Evolutionary conservation across 1,139 yeast species (phyloP).

Genomic region (Suhomyces maxii): DNA sequence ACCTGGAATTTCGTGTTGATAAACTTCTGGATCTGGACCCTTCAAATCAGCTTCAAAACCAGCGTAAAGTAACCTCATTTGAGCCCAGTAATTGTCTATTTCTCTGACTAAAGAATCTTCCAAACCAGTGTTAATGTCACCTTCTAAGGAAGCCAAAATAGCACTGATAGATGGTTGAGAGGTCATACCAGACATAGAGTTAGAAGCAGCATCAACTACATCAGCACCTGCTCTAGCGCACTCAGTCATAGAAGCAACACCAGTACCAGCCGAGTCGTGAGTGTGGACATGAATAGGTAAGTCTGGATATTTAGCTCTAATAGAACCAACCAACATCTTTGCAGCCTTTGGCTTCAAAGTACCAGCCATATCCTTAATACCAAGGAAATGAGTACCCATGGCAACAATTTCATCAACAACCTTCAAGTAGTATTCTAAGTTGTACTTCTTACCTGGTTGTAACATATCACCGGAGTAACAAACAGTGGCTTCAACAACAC

Average conservation of each 20-base stretch:
- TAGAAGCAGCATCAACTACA: slow-evolving; percentile 95
- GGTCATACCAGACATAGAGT: slow-evolving; percentile 97
- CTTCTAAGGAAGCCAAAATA: slow-evolving; percentile 86
- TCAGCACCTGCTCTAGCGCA: slow-evolving; percentile 97
- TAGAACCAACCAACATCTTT: slow-evolving; percentile 67
- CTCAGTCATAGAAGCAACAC: slow-evolving; percentile 94
- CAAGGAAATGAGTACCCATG: slow-evolving; percentile 95
- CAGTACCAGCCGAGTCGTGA: slow-evolving; percentile 99
- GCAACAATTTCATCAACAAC: slow-evolving; percentile 81
- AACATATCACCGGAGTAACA: slow-evolving; percentile 99
- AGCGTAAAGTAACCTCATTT: slow-evolving; percentile 93
- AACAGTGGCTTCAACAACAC: slow-evolving; percentile 96
- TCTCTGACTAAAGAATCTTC: slow-evolving; percentile 68
- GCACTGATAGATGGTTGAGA: slow-evolving; percentile 98
- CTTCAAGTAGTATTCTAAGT: slow-evolving; percentile 80
- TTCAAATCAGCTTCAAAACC: slow-evolving; percentile 98
- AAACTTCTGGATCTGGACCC: slow-evolving; percentile 99
- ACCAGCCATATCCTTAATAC: slow-evolving; percentile 99
- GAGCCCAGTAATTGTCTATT: slow-evolving; percentile 95
- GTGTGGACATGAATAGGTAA: slow-evolving; percentile 98
- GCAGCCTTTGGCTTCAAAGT: slow-evolving; percentile 97
- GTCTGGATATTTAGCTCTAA: slow-evolving; percentile 85
- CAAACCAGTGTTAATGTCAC: slow-evolving; percentile 77
- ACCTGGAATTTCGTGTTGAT: slow-evolving; percentile 98
- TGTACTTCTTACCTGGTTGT: slow-evolving; percentile 91